Conservation (phyloP, 495 filamentous ascomycete genomes). For the Talaromyces ruber region DNA sequence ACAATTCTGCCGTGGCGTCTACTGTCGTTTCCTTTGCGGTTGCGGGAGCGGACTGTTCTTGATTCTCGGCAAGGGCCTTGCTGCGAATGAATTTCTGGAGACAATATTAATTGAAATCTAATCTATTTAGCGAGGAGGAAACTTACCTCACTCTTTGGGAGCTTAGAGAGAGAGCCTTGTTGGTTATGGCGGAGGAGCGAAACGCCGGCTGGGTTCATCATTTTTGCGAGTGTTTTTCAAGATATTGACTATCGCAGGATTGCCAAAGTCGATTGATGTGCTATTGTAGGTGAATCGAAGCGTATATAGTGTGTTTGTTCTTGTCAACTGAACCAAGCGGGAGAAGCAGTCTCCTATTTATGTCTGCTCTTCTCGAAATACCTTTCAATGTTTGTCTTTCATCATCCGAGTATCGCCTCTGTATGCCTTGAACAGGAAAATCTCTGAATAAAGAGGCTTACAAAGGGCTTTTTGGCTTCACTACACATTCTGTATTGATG, state of each 20-base stretch:
- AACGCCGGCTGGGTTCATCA: neutral
- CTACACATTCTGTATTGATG: neutral
- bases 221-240: neutral
- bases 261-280: neutral
- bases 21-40: neutral
- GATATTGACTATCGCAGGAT: neutral
- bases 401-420: neutral
- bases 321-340: neutral
- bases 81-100: neutral
- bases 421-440: neutral
- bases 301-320: neutral
- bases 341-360: neutral
- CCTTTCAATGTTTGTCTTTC: neutral
- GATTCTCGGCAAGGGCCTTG: neutral
- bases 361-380: neutral
- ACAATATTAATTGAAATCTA: neutral
- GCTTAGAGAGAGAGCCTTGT: neutral
- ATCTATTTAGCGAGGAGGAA: neutral
- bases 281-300: neutral
- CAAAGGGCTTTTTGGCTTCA: neutral
- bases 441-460: neutral
- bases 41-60: neutral
- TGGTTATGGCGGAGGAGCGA: neutral
- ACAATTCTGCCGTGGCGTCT: neutral
- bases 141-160: neutral